Evolutionary conservation across 805 yeast genomes (phyloP).

Genomic region (Ogataea nonfermentans): DNA sequence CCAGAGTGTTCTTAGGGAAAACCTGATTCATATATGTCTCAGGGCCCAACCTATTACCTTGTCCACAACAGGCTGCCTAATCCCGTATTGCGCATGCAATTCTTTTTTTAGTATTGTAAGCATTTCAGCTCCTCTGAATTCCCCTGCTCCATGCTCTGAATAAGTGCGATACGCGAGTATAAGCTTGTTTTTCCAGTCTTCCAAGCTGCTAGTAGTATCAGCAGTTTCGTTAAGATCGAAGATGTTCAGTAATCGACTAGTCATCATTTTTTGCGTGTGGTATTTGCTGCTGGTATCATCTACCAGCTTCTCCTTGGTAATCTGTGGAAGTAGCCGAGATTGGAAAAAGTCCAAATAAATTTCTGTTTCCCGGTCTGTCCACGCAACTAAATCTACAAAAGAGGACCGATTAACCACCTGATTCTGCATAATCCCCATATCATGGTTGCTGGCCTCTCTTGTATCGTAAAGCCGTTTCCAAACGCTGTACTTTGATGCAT

Average conservation of each 20-base stretch:
- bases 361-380: slow-evolving; percentile 47
- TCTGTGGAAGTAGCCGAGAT: slow-evolving; percentile 21
- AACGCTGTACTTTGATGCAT: slow-evolving; percentile 19
- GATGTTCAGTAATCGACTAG: slow-evolving; percentile 15
- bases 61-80: neutral
- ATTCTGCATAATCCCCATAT: slow-evolving; percentile 13
- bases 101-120: neutral
- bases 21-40: no score
- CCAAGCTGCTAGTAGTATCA: neutral
- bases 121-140: neutral
- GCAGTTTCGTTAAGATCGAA: slow-evolving; percentile 11
- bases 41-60: slow-evolving; percentile 3
- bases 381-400: slow-evolving; percentile 39
- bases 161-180: neutral
- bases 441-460: slow-evolving; percentile 6
- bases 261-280: slow-evolving; percentile 15
- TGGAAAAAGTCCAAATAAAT: slow-evolving; percentile 53
- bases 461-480: slow-evolving; percentile 31
- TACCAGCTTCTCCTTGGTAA: slow-evolving; percentile 10
- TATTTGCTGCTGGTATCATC: slow-evolving; percentile 9
- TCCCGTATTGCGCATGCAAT: slow-evolving; percentile 4
- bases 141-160: neutral
- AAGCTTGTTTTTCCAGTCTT: neutral
- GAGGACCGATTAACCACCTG: slow-evolving; percentile 26
- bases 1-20: neutral